These are phyloP conservation scores for Aspergillus aculeatus DNA, from an alignment of 2,329 filamentous ascomycete genomes.

Conservation along the genomic window DNA sequence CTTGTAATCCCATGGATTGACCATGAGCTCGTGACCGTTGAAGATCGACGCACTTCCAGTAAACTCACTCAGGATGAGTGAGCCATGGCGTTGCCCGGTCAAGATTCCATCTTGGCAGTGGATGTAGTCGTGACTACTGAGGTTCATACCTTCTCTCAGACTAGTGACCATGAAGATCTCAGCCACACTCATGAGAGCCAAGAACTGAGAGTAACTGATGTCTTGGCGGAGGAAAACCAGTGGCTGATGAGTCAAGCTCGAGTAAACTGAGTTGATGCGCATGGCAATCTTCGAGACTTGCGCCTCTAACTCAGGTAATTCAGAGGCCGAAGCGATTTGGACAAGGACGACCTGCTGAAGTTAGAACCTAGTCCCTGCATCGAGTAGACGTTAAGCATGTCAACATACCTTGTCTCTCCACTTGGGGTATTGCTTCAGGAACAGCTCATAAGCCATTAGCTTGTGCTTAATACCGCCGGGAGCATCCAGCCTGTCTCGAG, in stretches of 20 bases:
- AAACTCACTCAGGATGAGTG: slow-evolving; percentile 89
- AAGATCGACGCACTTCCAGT: slow-evolving; percentile 88
- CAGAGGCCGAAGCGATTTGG: slow-evolving; percentile 83
- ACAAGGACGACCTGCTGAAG: slow-evolving; percentile 70
- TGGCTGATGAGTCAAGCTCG: slow-evolving; percentile 84
- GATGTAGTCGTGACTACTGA: slow-evolving; percentile 89
- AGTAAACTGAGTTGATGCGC: slow-evolving; percentile 84
- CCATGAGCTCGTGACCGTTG: slow-evolving; percentile 70
- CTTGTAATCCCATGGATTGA: slow-evolving; percentile 94
- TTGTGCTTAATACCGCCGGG: slow-evolving; percentile 91
- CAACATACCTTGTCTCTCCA: slow-evolving; percentile 68
- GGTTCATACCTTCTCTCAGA: slow-evolving; percentile 93
- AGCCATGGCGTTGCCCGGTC: slow-evolving; percentile 73
- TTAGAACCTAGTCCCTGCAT: slow-evolving; percentile 1
- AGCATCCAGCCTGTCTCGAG: slow-evolving; percentile 87
- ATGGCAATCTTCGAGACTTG: slow-evolving; percentile 91
- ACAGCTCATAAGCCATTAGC: slow-evolving; percentile 83
- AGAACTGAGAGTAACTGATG: slow-evolving; percentile 85
- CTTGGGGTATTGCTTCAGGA: slow-evolving; percentile 85
- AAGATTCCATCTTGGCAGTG: slow-evolving; percentile 82
- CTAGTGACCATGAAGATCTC: slow-evolving; percentile 91
- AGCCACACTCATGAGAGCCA: slow-evolving; percentile 84
- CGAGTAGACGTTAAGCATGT: background rate
- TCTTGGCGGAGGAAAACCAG: slow-evolving; percentile 91
- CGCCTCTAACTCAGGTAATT: slow-evolving; percentile 79